These are phyloP conservation scores for Rhodocollybia butyracea DNA, from an alignment of 768 basidiomycete genomes.

Conservation along the genomic window DNA sequence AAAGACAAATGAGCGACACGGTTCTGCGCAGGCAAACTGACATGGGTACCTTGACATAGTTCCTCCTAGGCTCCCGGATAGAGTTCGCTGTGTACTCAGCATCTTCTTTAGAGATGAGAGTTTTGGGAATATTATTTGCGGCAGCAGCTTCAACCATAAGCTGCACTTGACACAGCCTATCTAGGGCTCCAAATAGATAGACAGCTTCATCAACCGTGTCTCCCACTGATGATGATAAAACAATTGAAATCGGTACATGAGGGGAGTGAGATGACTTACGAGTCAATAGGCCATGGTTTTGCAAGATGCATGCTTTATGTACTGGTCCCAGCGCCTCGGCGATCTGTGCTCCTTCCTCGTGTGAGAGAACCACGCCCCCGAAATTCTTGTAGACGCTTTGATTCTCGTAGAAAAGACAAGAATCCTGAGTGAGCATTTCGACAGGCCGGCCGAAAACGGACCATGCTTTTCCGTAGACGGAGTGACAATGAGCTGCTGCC, in stretches of 20 bases:
- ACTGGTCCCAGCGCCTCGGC: constrained; percentile 37
- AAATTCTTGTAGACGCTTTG: constrained; percentile 41
- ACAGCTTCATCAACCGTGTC: constrained; percentile 40
- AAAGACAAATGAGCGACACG: too few relatives aligned
- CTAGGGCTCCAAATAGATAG: constrained; percentile 38
- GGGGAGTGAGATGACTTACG: not conserved
- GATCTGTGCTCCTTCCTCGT: constrained; percentile 43
- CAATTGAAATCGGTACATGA: not conserved
- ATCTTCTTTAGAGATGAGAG: constrained; percentile 20
- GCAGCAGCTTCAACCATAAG: constrained; percentile 42
- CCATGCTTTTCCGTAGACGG: constrained; percentile 47
- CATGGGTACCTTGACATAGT: too few relatives aligned
- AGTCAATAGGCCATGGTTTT: constrained; percentile 39
- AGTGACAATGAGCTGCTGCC: constrained; percentile 46
- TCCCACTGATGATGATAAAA: constrained; percentile 26
- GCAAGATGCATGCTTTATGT: constrained; percentile 36
- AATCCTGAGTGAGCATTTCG: constrained; percentile 42
- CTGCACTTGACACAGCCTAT: constrained; percentile 45
- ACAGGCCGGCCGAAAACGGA: constrained; percentile 40
- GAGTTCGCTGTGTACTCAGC: constrained; percentile 22
- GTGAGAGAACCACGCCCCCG: constrained; percentile 45
- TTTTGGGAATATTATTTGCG: constrained; percentile 19
- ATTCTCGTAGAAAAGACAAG: constrained; percentile 41
- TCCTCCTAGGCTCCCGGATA: constrained; percentile 16
- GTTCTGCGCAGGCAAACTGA: constrained; percentile 6